Evolutionary conservation across 2,329 filamentous ascomycete genomes (phyloP).

Genomic region (Trichoderma brevicompactum): DNA sequence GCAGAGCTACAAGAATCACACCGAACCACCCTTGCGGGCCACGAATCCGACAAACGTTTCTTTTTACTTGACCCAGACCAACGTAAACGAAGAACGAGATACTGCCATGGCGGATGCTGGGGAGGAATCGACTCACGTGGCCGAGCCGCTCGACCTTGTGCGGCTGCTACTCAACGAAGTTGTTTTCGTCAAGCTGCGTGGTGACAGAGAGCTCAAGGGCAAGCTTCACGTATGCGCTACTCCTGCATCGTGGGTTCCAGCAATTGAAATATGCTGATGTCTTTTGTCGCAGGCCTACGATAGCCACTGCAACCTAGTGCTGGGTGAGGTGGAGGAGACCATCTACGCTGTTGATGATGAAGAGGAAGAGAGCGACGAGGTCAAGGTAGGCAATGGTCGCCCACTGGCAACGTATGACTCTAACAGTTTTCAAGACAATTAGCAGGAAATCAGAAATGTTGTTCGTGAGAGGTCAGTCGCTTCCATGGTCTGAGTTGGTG

Average conservation of each 20-base stretch:
- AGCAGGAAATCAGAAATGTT: conserved; percentile 99
- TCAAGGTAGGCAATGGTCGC: conserved; percentile 61
- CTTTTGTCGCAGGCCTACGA: conserved; percentile 77
- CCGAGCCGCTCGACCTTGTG: conserved; percentile 94
- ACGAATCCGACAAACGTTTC: background rate
- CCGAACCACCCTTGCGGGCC: background rate
- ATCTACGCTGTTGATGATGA: conserved; percentile 92
- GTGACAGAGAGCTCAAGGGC: conserved; percentile 93
- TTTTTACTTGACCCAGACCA: too few relatives aligned
- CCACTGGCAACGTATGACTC: background rate
- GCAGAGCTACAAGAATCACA: background rate
- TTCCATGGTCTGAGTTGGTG: background rate
- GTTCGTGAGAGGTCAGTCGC: conserved; percentile 84
- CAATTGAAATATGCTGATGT: conserved; percentile 17
- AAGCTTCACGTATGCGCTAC: conserved; percentile 76
- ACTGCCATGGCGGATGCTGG: conserved; percentile 78
- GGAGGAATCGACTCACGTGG: conserved; percentile 72
- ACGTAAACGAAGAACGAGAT: background rate
- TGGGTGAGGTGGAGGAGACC: conserved; percentile 96
- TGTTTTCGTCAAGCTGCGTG: conserved; percentile 95
- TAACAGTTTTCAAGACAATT: conserved; percentile 66
- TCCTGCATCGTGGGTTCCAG: background rate
- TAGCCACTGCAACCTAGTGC: conserved; percentile 94
- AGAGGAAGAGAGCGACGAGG: conserved; percentile 73
- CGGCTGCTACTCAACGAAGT: conserved; percentile 92